Conservation (phyloP, 169 alveolate genomes). For the Neospora caninum region DNA sequence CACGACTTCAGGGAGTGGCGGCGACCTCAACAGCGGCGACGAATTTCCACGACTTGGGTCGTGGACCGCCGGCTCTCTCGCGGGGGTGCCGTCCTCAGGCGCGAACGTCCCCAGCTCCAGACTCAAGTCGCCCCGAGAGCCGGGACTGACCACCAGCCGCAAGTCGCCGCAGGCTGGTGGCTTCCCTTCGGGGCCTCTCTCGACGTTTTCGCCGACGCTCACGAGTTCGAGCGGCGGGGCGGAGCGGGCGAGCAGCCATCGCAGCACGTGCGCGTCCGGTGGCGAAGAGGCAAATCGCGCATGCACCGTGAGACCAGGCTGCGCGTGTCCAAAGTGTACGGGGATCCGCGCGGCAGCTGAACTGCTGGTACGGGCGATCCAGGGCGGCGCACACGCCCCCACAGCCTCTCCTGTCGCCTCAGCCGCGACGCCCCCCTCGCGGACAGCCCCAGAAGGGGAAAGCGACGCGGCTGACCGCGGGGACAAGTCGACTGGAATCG, state of each 20-base stretch:
- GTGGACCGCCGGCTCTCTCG: no score
- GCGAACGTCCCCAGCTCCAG: background rate
- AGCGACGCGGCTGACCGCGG: no score
- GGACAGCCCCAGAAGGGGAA: no score
- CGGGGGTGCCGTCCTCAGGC: no score
- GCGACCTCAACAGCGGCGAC: background rate
- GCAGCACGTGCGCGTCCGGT: background rate
- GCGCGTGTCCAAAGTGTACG: background rate
- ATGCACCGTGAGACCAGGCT: background rate
- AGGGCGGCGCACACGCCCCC: no score
- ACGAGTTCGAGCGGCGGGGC: background rate
- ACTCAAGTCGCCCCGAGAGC: background rate
- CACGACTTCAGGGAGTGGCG: background rate
- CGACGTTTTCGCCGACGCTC: background rate
- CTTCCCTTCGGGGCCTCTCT: background rate
- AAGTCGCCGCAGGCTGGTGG: no score
- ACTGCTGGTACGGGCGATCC: no score
- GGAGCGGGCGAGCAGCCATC: background rate
- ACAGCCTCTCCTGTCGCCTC: no score
- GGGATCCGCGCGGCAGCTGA: background rate
- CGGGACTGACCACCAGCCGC: background rate
- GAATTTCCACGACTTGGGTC: background rate
- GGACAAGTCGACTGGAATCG: no score
- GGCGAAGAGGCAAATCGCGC: background rate
- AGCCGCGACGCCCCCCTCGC: no score